phyloP scores from a whole-genome alignment of 805 yeast genomes.

The Cyberlindnera americana region DNA sequence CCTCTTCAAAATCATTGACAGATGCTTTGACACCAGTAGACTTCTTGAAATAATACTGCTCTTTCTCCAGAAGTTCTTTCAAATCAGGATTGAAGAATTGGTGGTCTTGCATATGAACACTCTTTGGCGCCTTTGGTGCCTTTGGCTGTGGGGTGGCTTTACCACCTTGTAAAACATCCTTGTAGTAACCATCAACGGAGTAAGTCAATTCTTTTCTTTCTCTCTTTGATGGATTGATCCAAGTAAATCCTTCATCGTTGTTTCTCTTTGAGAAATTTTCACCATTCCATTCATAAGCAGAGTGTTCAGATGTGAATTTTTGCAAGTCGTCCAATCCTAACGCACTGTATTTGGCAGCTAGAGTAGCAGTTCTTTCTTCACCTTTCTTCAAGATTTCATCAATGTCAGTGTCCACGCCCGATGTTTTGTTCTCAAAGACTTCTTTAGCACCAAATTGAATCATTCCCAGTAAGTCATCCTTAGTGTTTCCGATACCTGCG shows the following conservation, averaged over 20 bases:
- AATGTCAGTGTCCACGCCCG: constrained; percentile 55
- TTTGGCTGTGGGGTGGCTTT: constrained; percentile 40
- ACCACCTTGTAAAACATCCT: constrained; percentile 50
- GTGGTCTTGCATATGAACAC: constrained; percentile 62
- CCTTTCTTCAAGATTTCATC: constrained; percentile 81
- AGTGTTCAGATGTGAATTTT: constrained; percentile 81
- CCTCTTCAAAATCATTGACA: constrained; percentile 56
- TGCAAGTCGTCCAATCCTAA: constrained; percentile 92
- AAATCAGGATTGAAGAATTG: constrained; percentile 65
- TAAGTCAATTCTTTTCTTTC: constrained; percentile 78
- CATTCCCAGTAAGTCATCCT: constrained; percentile 90
- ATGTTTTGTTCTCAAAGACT: constrained; percentile 58
- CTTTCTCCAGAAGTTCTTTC: constrained; percentile 53
- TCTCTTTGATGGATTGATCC: constrained; percentile 75
- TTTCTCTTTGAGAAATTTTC: constrained; percentile 48
- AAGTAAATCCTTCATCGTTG: constrained; percentile 42
- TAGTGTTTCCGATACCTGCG: constrained; percentile 52
- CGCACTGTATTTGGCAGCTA: constrained; percentile 79
- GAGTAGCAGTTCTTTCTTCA: constrained; percentile 70
- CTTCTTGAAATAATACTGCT: constrained; percentile 60
- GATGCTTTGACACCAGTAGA: constrained; percentile 57
- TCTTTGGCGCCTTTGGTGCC: constrained; percentile 58
- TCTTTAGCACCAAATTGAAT: constrained; percentile 95
- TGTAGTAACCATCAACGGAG: constrained; percentile 72
- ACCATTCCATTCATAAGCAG: constrained; percentile 98